Evolutionary conservation across 2,329 filamentous ascomycete genomes (phyloP), one percentile per base, ranked within the genome.

Genomic region (Fusarium sp.): DNA sequence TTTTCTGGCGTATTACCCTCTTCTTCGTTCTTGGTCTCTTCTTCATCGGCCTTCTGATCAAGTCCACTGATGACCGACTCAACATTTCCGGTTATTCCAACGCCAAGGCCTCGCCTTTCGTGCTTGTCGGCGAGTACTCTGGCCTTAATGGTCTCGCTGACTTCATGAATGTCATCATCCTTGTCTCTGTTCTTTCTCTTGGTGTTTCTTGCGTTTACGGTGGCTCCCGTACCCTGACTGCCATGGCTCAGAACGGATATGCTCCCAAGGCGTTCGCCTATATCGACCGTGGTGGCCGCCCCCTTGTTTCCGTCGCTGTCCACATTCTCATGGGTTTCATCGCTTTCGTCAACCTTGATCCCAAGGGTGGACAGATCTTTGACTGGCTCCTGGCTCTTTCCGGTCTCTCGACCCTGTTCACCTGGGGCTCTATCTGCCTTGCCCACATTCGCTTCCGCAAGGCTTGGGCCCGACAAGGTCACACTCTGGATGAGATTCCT

Each of bases 301-400:
- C 87, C 16, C 80, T 88, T 6, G 66, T 79, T 18, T 82, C 86
- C 2, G 86, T 88, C 31, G 51, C 80, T 50, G 54, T 85, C 55
- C 81, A 87, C 56, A 81, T 88, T 51, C 68, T 82, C 63, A 86
- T 86, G 64, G 86, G 85, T n/a, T 80, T 83, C 24, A 82, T 89
- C 18, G 87, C 83, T 53, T 88, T 84, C 71, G 80, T 88, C 63
- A 85, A 83, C 75, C 75, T 85, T 5, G 79, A 80, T 22, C 79
- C 85, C 4, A 81, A 83, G 6, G 89, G 89, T 57, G 80, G 81
- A 20, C 80, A 82, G 5, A 87, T 91, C 18, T 91, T 92, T 68
- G 85, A 88, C 75, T 92, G 91, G 91, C 86, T 92, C 30, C 85
- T 90, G 51, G 88, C 90, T 22, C 83, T 92, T 22, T 91, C 90